These are phyloP conservation scores for Cicer pinnatifidum DNA, from an alignment of 306 rosid species.

Conservation along the genomic window DNA sequence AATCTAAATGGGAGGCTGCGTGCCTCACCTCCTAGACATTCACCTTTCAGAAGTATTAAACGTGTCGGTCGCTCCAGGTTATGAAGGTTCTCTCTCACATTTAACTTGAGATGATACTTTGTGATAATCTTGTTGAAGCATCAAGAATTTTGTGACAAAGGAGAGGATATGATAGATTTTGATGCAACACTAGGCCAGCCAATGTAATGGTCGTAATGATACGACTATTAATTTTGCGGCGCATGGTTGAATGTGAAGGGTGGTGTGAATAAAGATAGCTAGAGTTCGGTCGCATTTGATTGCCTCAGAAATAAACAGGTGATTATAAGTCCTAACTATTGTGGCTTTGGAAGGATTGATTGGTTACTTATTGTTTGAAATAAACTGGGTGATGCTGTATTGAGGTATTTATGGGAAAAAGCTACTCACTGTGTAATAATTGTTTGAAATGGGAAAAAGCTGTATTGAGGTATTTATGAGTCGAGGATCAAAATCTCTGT, in stretches of 20 bases:
- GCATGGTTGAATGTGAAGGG: conserved; percentile 13
- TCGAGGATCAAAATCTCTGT: conserved; percentile 32
- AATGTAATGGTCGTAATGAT: conserved; percentile 34
- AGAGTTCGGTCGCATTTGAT: conserved; percentile 1
- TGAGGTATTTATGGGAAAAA: not conserved
- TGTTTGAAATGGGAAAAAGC: conserved; percentile 25
- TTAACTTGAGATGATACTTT: conserved; percentile 37
- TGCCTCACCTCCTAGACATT: conserved; percentile 64
- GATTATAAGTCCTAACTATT: conserved; percentile 36
- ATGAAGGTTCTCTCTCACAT: conserved; percentile 41
- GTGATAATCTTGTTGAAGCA: conserved; percentile 22
- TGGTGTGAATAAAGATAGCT: conserved; percentile 10
- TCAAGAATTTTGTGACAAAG: conserved; percentile 37
- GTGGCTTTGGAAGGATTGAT: not conserved
- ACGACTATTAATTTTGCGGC: conserved; percentile 21
- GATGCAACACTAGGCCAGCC: conserved; percentile 18
- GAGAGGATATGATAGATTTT: conserved; percentile 42
- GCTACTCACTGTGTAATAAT: conserved; percentile 7
- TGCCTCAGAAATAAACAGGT: conserved; percentile 12
- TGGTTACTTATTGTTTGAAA: conserved; percentile 7
- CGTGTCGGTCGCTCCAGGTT: conserved; percentile 72
- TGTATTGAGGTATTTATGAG: conserved; percentile 18
- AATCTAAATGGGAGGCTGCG: conserved; percentile 61
- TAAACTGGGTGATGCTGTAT: conserved; percentile 33
- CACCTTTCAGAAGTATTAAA: conserved; percentile 61